Conservation (phyloP, 192 early-diverging fungal genomes). For the Coemansia sp. region DNA sequence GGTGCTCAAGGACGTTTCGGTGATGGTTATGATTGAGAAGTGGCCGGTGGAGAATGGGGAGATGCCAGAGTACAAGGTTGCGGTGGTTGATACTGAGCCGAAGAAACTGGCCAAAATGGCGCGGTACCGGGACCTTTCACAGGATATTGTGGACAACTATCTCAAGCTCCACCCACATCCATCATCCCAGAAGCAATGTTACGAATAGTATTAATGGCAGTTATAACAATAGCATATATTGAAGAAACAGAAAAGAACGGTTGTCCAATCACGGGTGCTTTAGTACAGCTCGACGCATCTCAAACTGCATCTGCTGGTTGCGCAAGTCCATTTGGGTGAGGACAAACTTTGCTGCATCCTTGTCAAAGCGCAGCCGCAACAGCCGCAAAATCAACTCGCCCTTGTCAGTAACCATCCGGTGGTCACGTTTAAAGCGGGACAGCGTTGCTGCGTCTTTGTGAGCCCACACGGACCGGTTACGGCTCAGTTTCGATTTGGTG, state of each 20-base stretch:
- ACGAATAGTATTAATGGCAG: constrained; percentile 16
- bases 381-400: constrained; percentile 51
- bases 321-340: constrained; percentile 47
- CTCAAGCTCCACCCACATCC: constrained; percentile 19
- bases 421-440: constrained; percentile 25
- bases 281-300: constrained; percentile 40
- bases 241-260: background rate
- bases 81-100: constrained; percentile 71
- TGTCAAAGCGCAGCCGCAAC: constrained; percentile 48
- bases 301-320: constrained; percentile 49
- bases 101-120: constrained; percentile 64
- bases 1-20: constrained; percentile 78
- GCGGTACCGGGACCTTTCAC: constrained; percentile 56
- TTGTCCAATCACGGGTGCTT: background rate
- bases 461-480: constrained; percentile 54
- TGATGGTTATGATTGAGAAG: constrained; percentile 53
- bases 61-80: constrained; percentile 41
- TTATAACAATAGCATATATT: background rate
- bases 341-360: constrained; percentile 47
- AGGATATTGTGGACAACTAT: constrained; percentile 57
- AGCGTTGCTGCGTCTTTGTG: constrained; percentile 51
- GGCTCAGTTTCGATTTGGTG: constrained; percentile 23
- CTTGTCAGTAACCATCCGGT: constrained; percentile 50
- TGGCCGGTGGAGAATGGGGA: constrained; percentile 9
- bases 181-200: constrained; percentile 17